A percentile compares a stretch with the other conserved stretches of the same genome.
phyloP scores from a whole-genome alignment of 805 yeast species.

The Candida piceae region DNA sequence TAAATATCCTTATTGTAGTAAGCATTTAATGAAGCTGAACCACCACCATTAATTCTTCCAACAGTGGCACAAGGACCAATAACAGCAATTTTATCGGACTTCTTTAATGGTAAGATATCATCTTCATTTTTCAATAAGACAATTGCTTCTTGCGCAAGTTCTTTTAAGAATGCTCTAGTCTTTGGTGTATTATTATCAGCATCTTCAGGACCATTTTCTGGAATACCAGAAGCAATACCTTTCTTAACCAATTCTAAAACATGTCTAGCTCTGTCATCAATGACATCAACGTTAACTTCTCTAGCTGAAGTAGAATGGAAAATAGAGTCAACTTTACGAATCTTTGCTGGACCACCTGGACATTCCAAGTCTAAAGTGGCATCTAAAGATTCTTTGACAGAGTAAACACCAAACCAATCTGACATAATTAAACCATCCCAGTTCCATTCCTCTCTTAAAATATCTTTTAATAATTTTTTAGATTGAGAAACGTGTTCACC shows the following conservation, averaged over 20 bases:
- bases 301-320: slow-evolving; percentile 36
- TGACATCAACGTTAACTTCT: slow-evolving; percentile 35
- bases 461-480: slow-evolving; percentile 36
- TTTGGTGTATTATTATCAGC: slow-evolving; percentile 41
- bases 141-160: slow-evolving; percentile 45
- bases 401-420: slow-evolving; percentile 60
- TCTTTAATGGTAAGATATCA: slow-evolving; percentile 41
- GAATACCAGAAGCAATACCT: slow-evolving; percentile 37
- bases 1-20: slow-evolving; percentile 7
- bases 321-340: slow-evolving; percentile 36
- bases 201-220: slow-evolving; percentile 34
- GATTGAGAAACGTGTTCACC: slow-evolving; percentile 54
- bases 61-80: slow-evolving; percentile 55
- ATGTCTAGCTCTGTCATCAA: slow-evolving; percentile 44
- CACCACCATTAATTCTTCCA: slow-evolving; percentile 52
- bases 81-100: slow-evolving; percentile 38
- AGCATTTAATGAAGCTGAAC: slow-evolving; percentile 43
- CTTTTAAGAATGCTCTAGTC: slow-evolving; percentile 38
- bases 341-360: slow-evolving; percentile 54
- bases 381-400: slow-evolving; percentile 40
- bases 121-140: slow-evolving; percentile 53
- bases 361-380: slow-evolving; percentile 61
- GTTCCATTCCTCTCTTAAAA: slow-evolving; percentile 52
- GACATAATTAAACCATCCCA: slow-evolving; percentile 55
- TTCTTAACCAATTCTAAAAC: slow-evolving; percentile 45